These are phyloP conservation scores for Harrya chromipes DNA, from an alignment of 768 basidiomycete genomes.

Conservation along the genomic window DNA sequence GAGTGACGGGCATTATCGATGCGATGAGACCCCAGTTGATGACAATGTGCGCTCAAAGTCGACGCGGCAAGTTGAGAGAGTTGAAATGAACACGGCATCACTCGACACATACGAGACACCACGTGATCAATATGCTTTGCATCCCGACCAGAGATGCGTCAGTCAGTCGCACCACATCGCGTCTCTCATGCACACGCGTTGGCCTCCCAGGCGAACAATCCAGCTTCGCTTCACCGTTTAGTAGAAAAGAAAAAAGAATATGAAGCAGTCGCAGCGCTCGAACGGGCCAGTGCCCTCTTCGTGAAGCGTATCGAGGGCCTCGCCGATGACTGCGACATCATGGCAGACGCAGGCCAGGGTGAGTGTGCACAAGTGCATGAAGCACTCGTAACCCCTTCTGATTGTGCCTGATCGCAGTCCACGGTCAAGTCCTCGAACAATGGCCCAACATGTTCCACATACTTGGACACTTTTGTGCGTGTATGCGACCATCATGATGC, in stretches of 20 bases:
- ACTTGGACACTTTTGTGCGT: constrained; percentile 64
- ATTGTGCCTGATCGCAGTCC: constrained; percentile 41
- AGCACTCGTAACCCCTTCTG: not conserved
- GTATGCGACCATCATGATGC: not conserved
- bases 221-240: constrained; percentile 54
- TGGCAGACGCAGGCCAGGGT: constrained; percentile 78
- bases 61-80: too few species aligned
- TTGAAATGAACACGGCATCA: constrained; percentile 5
- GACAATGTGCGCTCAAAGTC: not conserved
- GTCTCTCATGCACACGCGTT: constrained; percentile 44
- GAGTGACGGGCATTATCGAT: constrained; percentile 28
- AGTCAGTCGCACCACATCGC: constrained; percentile 51
- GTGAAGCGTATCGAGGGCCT: constrained; percentile 66
- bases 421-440: constrained; percentile 73
- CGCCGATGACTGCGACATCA: constrained; percentile 68
- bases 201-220: constrained; percentile 37
- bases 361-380: not conserved
- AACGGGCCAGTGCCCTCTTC: constrained; percentile 59
- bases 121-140: constrained; percentile 12
- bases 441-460: constrained; percentile 86
- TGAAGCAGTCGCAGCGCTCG: constrained; percentile 71
- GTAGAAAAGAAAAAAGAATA: constrained; percentile 79
- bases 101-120: not conserved
- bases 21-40: not conserved
- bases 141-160: constrained; percentile 40